Base-by-base conservation (phyloP, 148 eudicot species). In the Rhododendron mucronatum region DNA sequence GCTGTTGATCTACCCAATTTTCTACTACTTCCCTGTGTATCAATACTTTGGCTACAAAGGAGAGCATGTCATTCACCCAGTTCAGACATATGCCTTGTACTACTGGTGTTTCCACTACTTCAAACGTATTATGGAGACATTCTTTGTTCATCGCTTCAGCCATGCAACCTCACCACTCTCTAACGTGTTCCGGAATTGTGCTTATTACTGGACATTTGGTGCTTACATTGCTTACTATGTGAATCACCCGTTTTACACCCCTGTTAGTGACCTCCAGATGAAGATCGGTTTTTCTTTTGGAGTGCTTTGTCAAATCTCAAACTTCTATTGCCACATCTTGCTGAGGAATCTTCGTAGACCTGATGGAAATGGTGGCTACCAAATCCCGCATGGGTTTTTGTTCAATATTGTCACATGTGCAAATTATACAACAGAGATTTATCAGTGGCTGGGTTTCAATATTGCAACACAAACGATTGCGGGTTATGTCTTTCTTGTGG, bases 361-460 rank as follows among this genome's bases (percentile, higher is more conserved):
- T 44, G 89, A 86, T 84, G 95, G 96, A 8, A 88, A 88, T 61
- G 96, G 94, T 75, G 96, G 99, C 10, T 97, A 97, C 88, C 96
- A 94, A 89, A 95, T 97, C 84, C 99, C 99, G 44, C 90, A 86
- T 73, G 98, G 99, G 47, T 97, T 97, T 89, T 93, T 97, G 90
- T 97, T 97, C 92, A 97, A 95, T 82, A 88, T 97, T 82, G 99
- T 95, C 82, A 97, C 99, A 5, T 97, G 99, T 88, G 98, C 98
- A 13, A 97, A 95, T 88, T 97, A 97, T 85, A 97, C 98, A 44
- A 95, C 99, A 3, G 98, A 94, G 87, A 97, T 97, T 63, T 97
- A 93, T 90, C 99, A 95, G 94, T 97, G 99, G 98, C 83, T 97
- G 69, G 99, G 99, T 26, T 97, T 97, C 92, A 97, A 97, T 80